Conservation (phyloP, 2,329 filamentous ascomycete species). For the Lanzia echinophila region DNA sequence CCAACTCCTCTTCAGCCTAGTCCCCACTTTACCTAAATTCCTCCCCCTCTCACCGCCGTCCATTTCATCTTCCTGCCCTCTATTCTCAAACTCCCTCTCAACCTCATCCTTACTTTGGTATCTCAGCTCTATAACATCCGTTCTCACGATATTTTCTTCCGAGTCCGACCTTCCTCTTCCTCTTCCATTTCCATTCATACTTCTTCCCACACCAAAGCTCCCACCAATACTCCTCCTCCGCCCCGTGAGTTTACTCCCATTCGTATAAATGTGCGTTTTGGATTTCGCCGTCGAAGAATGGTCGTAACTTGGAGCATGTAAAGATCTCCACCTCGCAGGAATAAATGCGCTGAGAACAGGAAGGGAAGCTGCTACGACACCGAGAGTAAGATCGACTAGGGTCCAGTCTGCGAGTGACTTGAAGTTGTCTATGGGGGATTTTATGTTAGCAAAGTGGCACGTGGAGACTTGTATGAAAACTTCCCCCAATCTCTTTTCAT, state of each 20-base stretch:
- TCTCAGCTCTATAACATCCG: conserved; percentile 15
- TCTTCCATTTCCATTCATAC: neutral
- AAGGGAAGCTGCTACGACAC: conserved; percentile 30
- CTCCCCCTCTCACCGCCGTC: too few relatives aligned
- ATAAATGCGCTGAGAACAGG: conserved; percentile 30
- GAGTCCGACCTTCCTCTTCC: conserved; percentile 12
- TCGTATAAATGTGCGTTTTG: neutral
- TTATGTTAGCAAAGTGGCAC: too few relatives aligned
- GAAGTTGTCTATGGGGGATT: conserved; percentile 16
- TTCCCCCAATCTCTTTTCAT: too few relatives aligned
- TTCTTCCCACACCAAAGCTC: neutral
- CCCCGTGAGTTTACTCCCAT: too few relatives aligned
- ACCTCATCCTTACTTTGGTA: conserved; percentile 9
- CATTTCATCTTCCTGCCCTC: neutral
- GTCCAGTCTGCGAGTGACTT: conserved; percentile 28
- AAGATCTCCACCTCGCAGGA: conserved; percentile 11
- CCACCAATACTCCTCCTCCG: too few relatives aligned
- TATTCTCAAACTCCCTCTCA: neutral
- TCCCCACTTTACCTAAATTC: neutral
- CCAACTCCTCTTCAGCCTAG: neutral
- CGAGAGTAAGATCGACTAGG: conserved; percentile 30
- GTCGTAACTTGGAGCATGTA: neutral
- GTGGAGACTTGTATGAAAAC: too few relatives aligned
- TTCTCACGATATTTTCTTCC: conserved; percentile 18
- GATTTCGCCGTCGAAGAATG: neutral